phyloP scores from a whole-genome alignment of 345 rosid genomes.

The Lepidium didymum region DNA sequence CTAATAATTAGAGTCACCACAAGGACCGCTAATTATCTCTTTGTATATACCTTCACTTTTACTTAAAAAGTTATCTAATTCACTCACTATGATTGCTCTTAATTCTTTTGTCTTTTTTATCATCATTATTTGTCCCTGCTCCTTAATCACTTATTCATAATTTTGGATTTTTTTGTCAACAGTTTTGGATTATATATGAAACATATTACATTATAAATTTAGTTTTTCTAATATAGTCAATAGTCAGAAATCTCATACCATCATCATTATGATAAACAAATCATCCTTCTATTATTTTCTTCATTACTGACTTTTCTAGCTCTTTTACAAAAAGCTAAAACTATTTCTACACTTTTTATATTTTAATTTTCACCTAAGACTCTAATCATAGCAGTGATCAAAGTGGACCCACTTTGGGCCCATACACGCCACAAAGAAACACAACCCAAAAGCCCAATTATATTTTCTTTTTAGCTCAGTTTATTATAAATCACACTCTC shows the following conservation, averaged over 20 bases:
- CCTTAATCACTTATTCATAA: not conserved
- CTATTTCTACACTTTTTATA: not conserved
- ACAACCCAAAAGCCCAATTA: slow-evolving; percentile 12
- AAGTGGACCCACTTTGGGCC: slow-evolving; percentile 4
- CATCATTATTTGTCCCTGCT: not conserved
- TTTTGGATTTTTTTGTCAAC: not conserved
- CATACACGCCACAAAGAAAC: not conserved
- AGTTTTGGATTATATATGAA: not conserved
- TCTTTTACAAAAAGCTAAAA: not conserved
- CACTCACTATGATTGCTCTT: not conserved
- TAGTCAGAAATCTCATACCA: not conserved
- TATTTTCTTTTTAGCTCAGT: not conserved
- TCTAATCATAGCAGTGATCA: slow-evolving; percentile 18
- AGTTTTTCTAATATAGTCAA: not conserved
- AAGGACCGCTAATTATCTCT: slow-evolving; percentile 15
- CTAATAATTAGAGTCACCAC: slow-evolving; percentile 24
- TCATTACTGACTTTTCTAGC: not conserved
- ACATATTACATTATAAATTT: not conserved
- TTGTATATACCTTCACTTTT: slow-evolving; percentile 13
- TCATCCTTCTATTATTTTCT: slow-evolving; percentile 5
- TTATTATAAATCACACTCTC: not conserved
- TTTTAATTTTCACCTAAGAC: not conserved
- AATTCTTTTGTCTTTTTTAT: not conserved
- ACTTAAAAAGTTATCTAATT: not conserved
- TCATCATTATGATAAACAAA: not conserved